Evolutionary conservation across 2,329 filamentous ascomycete genomes (phyloP).

Genomic region (Trichothecium sympodiale): DNA sequence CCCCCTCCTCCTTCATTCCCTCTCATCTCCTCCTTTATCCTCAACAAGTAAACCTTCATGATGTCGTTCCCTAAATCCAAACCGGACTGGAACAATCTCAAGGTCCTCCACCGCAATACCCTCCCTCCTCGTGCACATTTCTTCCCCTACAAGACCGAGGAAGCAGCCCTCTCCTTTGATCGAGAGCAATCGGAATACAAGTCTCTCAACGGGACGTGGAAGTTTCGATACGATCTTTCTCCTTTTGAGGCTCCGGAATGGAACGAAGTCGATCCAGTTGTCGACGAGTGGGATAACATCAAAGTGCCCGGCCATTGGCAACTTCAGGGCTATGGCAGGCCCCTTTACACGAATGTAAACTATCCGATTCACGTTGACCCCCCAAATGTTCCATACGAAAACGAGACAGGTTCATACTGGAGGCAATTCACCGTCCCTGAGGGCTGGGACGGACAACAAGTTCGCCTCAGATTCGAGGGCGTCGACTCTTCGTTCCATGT

Average conservation of each 20-base stretch:
- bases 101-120: constrained; percentile 44
- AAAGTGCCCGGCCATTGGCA: constrained; percentile 59
- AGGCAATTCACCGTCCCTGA: constrained; percentile 41
- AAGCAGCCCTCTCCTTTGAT: constrained; percentile 34
- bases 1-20: background rate
- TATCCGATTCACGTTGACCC: constrained; percentile 59
- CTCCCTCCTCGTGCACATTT: constrained; percentile 44
- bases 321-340: constrained; percentile 49
- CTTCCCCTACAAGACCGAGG: constrained; percentile 34
- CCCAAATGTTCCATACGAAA: constrained; percentile 51
- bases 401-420: constrained; percentile 54
- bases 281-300: constrained; percentile 34
- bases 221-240: constrained; percentile 21
- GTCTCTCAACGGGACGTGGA: constrained; percentile 31
- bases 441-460: constrained; percentile 36
- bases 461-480: constrained; percentile 62
- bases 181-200: constrained; percentile 20
- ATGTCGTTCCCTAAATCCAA: constrained; percentile 7
- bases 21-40: background rate
- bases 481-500: constrained; percentile 64
- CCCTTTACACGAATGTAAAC: constrained; percentile 58
- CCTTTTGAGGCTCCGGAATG: constrained; percentile 14
- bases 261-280: constrained; percentile 6
- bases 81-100: constrained; percentile 51
- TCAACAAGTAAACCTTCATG: background rate